Evolutionary conservation across 192 early-diverging fungal species (phyloP), one percentile per base, ranked within the genome.

Genomic region (Coemansia sp.): DNA sequence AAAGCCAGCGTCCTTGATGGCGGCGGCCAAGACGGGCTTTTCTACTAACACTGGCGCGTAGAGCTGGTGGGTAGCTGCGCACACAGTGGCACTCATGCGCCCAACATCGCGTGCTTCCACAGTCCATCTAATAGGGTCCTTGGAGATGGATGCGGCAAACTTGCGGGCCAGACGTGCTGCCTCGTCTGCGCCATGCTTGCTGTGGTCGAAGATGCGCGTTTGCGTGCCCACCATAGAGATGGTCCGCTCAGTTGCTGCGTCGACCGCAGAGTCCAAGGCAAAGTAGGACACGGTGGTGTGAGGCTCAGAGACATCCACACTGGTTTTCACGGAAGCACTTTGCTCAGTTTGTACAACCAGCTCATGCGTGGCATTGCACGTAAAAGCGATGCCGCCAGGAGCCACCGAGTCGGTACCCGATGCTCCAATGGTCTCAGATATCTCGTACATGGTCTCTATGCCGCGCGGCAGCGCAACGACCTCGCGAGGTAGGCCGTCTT

Each of bases 401-500:
- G 22, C 65, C 6, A 43, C 46, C 38, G 22, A 22, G 24, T 71
- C 33, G n/a, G 12, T 24, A 10, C 50, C 64, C 5, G 50, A 52
- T 24, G 50, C 50, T 10, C 24, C 50, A 52, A 24, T 52, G 9
- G 40, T 47, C 63, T 72, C 74, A 2, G 66, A 47, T 12, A 81
- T 53, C 41, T 67, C 47, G 64, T 81, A 85, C 79, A 80, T 77
- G 46, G 73, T 72, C 46, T 80, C 84, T 2, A 6, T 50, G 24
- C 84, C 84, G 12, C 73, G 75, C 2, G 84, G 79, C 12, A 85
- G 71, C 11, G 74, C 78, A 31, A 76, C 64, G 13, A 85, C 84
- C 39, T 72, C 50, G 18, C 84, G 84, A 7, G 84, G 67, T 9
- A 70, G 53, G 29, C 79, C 79, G 29, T 85, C 79, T 57, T 75